phyloP scores from a whole-genome alignment of 139 green algal genomes.

The Ettlia oleoabundans region DNA sequence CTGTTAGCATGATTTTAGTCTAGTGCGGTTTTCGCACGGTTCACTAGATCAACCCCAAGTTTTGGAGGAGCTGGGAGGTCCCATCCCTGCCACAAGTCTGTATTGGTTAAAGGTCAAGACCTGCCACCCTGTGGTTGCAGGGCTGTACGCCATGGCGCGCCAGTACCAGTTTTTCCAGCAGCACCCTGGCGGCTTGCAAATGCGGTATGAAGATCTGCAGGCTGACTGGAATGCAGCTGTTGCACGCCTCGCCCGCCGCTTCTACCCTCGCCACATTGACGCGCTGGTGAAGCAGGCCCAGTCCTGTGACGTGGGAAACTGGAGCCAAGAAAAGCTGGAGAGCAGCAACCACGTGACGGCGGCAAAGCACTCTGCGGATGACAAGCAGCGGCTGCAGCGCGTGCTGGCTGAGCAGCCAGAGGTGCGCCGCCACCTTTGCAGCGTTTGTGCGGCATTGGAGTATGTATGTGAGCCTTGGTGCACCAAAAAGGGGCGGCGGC shows the following conservation, averaged over 20 bases:
- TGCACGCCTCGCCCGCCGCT: not conserved
- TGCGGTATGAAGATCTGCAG: constrained; percentile 17
- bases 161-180: constrained; percentile 16
- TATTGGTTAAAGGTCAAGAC: too few relatives aligned
- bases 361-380: not conserved
- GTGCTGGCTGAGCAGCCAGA: not conserved
- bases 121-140: not conserved
- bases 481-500: not conserved
- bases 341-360: constrained; percentile 23
- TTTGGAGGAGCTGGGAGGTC: too few relatives aligned
- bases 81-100: too few relatives aligned
- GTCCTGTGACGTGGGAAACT: constrained; percentile 12
- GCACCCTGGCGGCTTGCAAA: constrained; percentile 17
- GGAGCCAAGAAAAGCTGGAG: not conserved
- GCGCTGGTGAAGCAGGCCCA: not conserved
- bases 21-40: too few relatives aligned
- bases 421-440: constrained; percentile 8
- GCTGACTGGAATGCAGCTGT: constrained; percentile 1
- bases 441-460: not conserved
- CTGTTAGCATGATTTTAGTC: too few relatives aligned
- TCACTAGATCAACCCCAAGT: too few relatives aligned
- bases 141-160: constrained; percentile 33
- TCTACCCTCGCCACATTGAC: constrained; percentile 4
- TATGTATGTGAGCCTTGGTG: constrained; percentile 14
- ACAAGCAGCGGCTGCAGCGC: not conserved